Evolutionary conservation across 2,329 filamentous ascomycete species (phyloP).

Genomic region (Pseudogymnoascus destructans): DNA sequence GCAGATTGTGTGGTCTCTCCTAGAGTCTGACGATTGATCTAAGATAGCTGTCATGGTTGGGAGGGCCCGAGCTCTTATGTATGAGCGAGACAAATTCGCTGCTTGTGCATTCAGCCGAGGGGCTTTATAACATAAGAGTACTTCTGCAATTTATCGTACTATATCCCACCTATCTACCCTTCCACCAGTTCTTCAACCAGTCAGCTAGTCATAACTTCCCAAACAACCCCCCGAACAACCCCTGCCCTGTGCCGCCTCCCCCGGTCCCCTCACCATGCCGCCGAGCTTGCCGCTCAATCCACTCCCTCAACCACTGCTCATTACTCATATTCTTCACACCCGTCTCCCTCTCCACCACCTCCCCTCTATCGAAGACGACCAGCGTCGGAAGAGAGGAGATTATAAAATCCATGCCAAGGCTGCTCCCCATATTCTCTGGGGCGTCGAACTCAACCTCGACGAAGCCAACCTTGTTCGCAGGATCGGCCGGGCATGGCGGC

Average conservation of each 20-base stretch:
- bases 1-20: background rate
- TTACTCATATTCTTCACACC: constrained; percentile 38
- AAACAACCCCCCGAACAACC: constrained; percentile 32
- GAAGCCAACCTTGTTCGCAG: constrained; percentile 30
- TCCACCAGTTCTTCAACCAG: background rate
- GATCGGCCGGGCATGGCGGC: constrained; percentile 21
- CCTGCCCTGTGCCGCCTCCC: constrained; percentile 29
- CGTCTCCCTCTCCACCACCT: constrained; percentile 37
- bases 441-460: constrained; percentile 43
- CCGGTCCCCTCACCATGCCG: constrained; percentile 34
- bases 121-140: background rate
- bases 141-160: background rate
- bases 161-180: background rate
- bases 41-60: background rate
- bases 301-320: constrained; percentile 37
- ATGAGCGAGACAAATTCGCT: background rate
- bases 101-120: background rate
- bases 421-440: constrained; percentile 39
- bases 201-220: constrained; percentile 14
- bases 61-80: background rate
- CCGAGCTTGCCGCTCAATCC: constrained; percentile 39
- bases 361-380: constrained; percentile 42
- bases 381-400: constrained; percentile 45
- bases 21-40: background rate
- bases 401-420: constrained; percentile 41